Base-by-base conservation (phyloP, 1,284 basidiomycete genomes). In the Ceratobasidium sp. region DNA sequence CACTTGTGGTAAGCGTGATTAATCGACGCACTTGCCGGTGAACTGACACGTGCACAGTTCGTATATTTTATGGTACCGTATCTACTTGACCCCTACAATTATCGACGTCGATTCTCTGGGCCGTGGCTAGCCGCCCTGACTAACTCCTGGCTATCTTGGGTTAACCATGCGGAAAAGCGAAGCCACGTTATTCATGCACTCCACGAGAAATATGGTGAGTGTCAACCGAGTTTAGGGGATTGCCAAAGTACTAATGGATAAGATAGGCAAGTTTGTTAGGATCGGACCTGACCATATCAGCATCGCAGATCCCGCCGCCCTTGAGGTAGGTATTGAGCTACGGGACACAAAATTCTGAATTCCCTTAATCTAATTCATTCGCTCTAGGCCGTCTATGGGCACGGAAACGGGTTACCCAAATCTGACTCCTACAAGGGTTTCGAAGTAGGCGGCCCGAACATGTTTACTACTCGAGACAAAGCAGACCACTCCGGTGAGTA, bases 261-360 rank as follows among this genome's bases (percentile, higher is more conserved):
- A 49, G 70, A 60, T 78, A 94, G 94, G 94, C 56, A 90, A 90
- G 1, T 89, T 96, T 75, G 93, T 96, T n/a, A 93, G 96, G 80
- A 87, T 97, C 78, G 94, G 94, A 0, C 95, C 96, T 0, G 95
- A 96, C 84, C 94, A 97, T 82, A 86, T 96, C 33, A 96, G 94
- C 3, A 89, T 97, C 77, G 90, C 94, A 23, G 92, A 95, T 83
- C 93, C 95, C 0, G 90, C 90, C 0, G 95, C 95, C 0, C 89
- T 97, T 28, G 90, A 89, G 79, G 73, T 44, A 23, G 56, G n/a
- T 39, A 39, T 9, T 60, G 56, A 60, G 33, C 33, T 33, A 33
- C 4, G 33, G 33, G 33, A 33, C 33, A 33, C 33, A 33, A 33
- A 4, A 2, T 2, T 33, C 33, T 33, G 33, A 33, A 1, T 33